phyloP scores from a whole-genome alignment of 164 flowering plant genomes.

The grape (Vitis vinifera) region DNA sequence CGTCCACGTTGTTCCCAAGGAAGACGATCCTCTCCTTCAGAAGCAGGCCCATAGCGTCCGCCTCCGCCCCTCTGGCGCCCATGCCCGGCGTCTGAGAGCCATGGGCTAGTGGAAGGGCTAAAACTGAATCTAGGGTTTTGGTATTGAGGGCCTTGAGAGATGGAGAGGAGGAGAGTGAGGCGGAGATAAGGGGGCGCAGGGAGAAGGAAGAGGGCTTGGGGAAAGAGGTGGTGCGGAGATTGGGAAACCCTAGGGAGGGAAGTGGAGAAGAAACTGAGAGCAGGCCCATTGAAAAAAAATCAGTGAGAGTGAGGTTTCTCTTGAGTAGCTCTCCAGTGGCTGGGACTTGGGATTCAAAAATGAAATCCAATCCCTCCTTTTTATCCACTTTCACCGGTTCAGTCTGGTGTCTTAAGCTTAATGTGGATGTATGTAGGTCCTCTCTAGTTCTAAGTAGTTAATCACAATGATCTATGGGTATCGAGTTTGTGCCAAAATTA shows the following conservation, averaged over 20 bases:
- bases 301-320: no score
- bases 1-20: slow-evolving; percentile 69
- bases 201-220: slow-evolving; percentile 5
- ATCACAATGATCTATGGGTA: no score
- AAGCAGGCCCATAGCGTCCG: slow-evolving; percentile 75
- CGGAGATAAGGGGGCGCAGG: slow-evolving; percentile 1
- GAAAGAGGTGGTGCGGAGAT: not conserved
- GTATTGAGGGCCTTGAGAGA: not conserved
- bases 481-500: no score
- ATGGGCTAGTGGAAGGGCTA: not conserved
- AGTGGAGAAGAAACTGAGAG: slow-evolving; percentile 30
- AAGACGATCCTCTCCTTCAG: slow-evolving; percentile 82
- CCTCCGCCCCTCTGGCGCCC: slow-evolving; percentile 55
- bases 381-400: no score
- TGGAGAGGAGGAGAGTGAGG: slow-evolving; percentile 6
- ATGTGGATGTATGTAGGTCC: no score
- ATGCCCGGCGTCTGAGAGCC: slow-evolving; percentile 54
- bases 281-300: slow-evolving; percentile 11
- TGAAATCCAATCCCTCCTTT: no score
- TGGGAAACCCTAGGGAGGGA: not conserved
- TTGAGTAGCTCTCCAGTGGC: no score
- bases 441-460: no score
- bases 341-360: no score
- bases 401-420: no score
- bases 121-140: no score